These are phyloP conservation scores for Penicillium argentinense DNA, from an alignment of 495 filamentous ascomycete species.

Conservation along the genomic window DNA sequence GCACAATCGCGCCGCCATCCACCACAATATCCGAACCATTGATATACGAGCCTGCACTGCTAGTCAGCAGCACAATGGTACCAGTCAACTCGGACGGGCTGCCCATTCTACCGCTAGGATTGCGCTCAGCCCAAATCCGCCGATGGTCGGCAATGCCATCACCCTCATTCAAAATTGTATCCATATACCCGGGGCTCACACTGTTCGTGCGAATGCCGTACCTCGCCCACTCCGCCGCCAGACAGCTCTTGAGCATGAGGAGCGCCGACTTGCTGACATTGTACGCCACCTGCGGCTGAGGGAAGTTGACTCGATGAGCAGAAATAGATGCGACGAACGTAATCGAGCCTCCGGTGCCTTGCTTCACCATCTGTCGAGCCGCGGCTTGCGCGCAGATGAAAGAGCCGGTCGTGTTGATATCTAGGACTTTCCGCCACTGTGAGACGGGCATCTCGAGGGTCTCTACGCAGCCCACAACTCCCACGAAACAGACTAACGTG, in stretches of 20 bases:
- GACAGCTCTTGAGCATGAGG: constrained; percentile 54
- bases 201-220: constrained; percentile 68
- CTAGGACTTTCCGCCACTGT: constrained; percentile 60
- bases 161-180: constrained; percentile 66
- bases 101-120: constrained; percentile 72
- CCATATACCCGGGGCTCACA: constrained; percentile 76
- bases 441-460: constrained; percentile 53
- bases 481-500: constrained; percentile 65
- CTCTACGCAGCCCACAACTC: constrained; percentile 60
- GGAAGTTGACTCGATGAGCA: constrained; percentile 64
- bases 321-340: constrained; percentile 68
- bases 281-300: constrained; percentile 68
- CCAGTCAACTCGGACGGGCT: constrained; percentile 75
- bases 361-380: constrained; percentile 52
- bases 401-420: constrained; percentile 67
- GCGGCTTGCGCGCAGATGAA: constrained; percentile 70
- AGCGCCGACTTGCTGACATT: constrained; percentile 70
- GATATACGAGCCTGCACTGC: constrained; percentile 72
- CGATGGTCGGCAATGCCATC: constrained; percentile 53
- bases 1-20: constrained; percentile 33
- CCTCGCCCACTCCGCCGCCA: constrained; percentile 67
- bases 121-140: constrained; percentile 73
- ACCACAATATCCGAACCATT: constrained; percentile 72
- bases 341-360: constrained; percentile 58
- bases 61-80: constrained; percentile 74